Percentiles rank a stretch among this genome's conserved stretches.
These are phyloP conservation scores for Xeromyces bisporus DNA, from an alignment of 495 filamentous ascomycete genomes.

Conservation along the genomic window DNA sequence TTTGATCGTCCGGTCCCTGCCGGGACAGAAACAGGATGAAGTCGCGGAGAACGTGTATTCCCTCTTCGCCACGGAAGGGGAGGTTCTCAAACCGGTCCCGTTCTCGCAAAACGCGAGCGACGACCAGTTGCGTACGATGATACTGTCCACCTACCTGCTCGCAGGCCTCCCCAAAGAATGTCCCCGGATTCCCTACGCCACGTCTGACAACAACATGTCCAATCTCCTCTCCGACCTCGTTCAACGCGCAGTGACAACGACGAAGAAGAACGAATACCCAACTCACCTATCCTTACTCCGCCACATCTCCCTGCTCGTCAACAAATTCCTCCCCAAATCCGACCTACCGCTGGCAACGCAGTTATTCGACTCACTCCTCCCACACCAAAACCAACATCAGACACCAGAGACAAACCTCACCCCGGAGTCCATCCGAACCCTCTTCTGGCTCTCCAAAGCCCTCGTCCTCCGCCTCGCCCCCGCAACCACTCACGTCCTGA, in stretches of 20 bases:
- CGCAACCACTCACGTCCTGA: conserved; percentile 30
- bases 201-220: conserved; percentile 17
- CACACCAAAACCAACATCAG: conserved; percentile 12
- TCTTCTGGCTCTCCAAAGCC: conserved; percentile 41
- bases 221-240: conserved; percentile 26
- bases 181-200: conserved; percentile 15
- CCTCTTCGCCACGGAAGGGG: conserved; percentile 29
- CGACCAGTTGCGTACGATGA: conserved; percentile 31
- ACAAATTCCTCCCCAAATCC: conserved; percentile 44
- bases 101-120: conserved; percentile 18
- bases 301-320: conserved; percentile 44
- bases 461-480: conserved; percentile 33
- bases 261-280: conserved; percentile 17
- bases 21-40: conserved; percentile 34
- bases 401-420: conserved; percentile 6
- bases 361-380: conserved; percentile 20
- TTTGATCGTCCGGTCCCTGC: conserved; percentile 39
- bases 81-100: conserved; percentile 22
- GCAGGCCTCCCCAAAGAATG: conserved; percentile 36
- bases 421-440: conserved; percentile 18
- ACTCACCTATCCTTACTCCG: conserved; percentile 37
- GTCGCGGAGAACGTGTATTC: conserved; percentile 40
- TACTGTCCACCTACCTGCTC: conserved; percentile 44
- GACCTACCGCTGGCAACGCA: conserved; percentile 19
- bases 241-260: conserved; percentile 18